Percentiles rank a stretch among this genome's conserved stretches.
phyloP scores from a whole-genome alignment of 768 basidiomycete genomes.

The Cystobasidium onofrii region DNA sequence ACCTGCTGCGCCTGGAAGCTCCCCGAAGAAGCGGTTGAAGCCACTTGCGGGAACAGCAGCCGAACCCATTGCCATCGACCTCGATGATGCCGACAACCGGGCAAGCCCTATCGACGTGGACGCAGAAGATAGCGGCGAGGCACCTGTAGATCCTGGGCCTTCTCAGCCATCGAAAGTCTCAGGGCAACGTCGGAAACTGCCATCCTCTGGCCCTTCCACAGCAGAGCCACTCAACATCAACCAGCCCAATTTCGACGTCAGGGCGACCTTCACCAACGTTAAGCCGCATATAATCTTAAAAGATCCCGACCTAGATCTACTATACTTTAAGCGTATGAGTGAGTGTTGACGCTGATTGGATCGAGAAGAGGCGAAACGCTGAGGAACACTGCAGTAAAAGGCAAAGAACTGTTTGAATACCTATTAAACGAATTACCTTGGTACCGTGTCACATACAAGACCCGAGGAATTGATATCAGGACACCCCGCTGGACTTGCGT shows the following conservation, averaged over 20 bases:
- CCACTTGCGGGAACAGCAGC: not conserved
- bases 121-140: not conserved
- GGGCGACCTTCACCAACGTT: not conserved
- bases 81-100: not conserved
- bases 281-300: constrained; percentile 25
- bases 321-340: constrained; percentile 30
- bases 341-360: too few relatives aligned
- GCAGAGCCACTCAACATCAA: constrained; percentile 22
- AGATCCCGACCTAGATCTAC: constrained; percentile 26
- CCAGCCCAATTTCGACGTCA: constrained; percentile 17
- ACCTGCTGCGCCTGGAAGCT: not conserved
- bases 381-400: not conserved
- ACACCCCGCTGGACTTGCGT: constrained; percentile 31
- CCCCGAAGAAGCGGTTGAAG: not conserved
- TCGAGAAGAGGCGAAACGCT: not conserved
- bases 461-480: constrained; percentile 18
- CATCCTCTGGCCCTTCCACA: constrained; percentile 6
- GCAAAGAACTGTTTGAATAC: constrained; percentile 31
- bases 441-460: constrained; percentile 27
- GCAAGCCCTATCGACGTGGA: not conserved
- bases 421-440: constrained; percentile 24
- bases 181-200: not conserved
- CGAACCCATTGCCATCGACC: not conserved
- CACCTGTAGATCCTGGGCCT: not conserved
- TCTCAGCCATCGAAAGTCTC: not conserved